These are phyloP conservation scores for Hyphopichia fennica DNA, from an alignment of 1,139 yeast species.

Conservation along the genomic window DNA sequence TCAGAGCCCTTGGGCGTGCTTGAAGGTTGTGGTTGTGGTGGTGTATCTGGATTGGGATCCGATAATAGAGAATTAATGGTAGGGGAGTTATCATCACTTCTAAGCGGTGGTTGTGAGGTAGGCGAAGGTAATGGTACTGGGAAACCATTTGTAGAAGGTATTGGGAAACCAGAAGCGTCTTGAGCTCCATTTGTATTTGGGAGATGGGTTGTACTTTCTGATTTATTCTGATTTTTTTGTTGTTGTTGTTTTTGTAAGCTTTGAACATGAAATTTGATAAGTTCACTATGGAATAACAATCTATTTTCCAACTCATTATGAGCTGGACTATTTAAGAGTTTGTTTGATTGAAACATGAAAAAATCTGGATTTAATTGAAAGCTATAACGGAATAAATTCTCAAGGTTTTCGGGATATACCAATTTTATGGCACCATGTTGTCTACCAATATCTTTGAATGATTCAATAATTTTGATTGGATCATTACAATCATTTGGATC, in stretches of 20 bases:
- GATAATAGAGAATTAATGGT: not conserved
- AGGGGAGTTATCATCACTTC: not conserved
- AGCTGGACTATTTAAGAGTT: conserved; percentile 27
- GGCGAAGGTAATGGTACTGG: too few relatives aligned
- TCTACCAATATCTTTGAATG: conserved; percentile 44
- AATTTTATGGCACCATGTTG: conserved; percentile 74
- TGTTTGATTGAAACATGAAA: conserved; percentile 57
- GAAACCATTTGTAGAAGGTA: not conserved
- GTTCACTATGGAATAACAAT: conserved; percentile 29
- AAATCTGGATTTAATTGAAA: conserved; percentile 39
- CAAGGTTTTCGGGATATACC: conserved; percentile 48
- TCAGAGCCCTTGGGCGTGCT: not conserved
- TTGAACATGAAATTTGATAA: conserved; percentile 13
- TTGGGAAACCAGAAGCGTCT: not conserved
- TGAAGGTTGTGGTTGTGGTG: not conserved
- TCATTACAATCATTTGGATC: conserved; percentile 36
- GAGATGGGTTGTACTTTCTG: not conserved
- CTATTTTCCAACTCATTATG: conserved; percentile 30
- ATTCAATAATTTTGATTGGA: conserved; percentile 52
- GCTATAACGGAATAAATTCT: conserved; percentile 38
- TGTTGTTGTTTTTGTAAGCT: not conserved
- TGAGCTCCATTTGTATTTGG: not conserved
- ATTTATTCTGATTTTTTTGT: not conserved
- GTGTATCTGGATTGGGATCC: not conserved
- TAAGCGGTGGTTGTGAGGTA: too few relatives aligned